Evolutionary conservation across 225 moss, liverwort and hornwort species (phyloP).

Genomic region (Bryum argenteum): DNA sequence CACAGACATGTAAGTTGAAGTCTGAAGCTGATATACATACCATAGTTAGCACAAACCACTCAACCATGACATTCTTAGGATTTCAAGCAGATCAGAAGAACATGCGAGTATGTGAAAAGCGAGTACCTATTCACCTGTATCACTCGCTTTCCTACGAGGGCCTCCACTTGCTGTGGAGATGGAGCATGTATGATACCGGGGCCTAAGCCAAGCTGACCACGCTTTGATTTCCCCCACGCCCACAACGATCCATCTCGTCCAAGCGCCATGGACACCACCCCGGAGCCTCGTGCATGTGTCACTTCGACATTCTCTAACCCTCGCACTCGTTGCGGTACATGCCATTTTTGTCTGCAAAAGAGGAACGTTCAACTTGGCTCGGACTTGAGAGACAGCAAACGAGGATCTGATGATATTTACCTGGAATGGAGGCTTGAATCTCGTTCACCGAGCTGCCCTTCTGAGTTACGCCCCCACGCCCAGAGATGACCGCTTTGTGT

Average conservation of each 20-base stretch:
- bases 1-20: too few species aligned
- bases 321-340: conserved; percentile 61
- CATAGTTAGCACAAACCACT: too few species aligned
- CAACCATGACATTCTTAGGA: too few species aligned
- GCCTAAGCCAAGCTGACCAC: conserved; percentile 84
- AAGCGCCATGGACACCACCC: conserved; percentile 86
- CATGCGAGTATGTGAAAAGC: too few species aligned
- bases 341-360: conserved; percentile 61
- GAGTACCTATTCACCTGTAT: conserved; percentile 74
- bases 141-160: conserved; percentile 58
- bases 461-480: conserved; percentile 90
- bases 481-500: conserved; percentile 73
- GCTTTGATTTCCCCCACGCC: conserved; percentile 90
- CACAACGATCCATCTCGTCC: conserved; percentile 76
- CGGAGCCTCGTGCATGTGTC: conserved; percentile 61
- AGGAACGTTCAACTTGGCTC: background rate
- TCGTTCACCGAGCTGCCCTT: conserved; percentile 80
- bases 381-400: background rate
- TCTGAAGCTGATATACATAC: too few species aligned
- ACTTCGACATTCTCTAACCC: conserved; percentile 72
- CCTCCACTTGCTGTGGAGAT: conserved; percentile 53
- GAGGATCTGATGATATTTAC: conserved; percentile 17
- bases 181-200: conserved; percentile 44
- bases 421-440: conserved; percentile 42
- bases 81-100: too few species aligned